These are phyloP conservation scores for Mycena haematopus DNA, from an alignment of 768 basidiomycete species.

Conservation along the genomic window DNA sequence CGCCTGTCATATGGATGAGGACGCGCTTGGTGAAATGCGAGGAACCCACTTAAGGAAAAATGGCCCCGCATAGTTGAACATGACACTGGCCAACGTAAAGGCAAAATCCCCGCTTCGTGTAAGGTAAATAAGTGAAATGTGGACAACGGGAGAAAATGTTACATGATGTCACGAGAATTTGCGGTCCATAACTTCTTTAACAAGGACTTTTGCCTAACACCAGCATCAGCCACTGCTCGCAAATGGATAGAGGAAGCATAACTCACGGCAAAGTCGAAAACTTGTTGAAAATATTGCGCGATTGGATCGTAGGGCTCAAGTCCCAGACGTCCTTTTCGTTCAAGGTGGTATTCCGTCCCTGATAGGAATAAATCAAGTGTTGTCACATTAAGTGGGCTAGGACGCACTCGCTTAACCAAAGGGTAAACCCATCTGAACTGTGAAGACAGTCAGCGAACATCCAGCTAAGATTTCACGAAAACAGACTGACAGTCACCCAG, in stretches of 20 bases:
- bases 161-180: constrained; percentile 22
- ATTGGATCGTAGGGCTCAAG: constrained; percentile 71
- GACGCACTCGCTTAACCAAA: constrained; percentile 55
- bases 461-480: no score
- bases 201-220: constrained; percentile 4
- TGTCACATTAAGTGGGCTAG: neutral
- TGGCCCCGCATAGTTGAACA: constrained; percentile 81
- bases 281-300: constrained; percentile 66
- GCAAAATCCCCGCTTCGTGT: constrained; percentile 61
- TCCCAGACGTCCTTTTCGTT: constrained; percentile 76
- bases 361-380: neutral
- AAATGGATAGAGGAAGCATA: neutral
- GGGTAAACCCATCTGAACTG: constrained; percentile 73
- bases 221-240: neutral
- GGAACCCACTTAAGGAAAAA: constrained; percentile 78
- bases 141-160: neutral
- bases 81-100: constrained; percentile 71
- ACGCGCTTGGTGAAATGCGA: neutral
- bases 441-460: no score
- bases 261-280: constrained; percentile 37
- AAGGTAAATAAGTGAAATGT: neutral
- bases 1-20: constrained; percentile 1
- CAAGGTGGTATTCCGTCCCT: constrained; percentile 61
- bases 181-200: constrained; percentile 4
- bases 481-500: neutral